These are phyloP conservation scores for Piromyces sp. DNA, from an alignment of 192 early-diverging fungal genomes.

Conservation along the genomic window DNA sequence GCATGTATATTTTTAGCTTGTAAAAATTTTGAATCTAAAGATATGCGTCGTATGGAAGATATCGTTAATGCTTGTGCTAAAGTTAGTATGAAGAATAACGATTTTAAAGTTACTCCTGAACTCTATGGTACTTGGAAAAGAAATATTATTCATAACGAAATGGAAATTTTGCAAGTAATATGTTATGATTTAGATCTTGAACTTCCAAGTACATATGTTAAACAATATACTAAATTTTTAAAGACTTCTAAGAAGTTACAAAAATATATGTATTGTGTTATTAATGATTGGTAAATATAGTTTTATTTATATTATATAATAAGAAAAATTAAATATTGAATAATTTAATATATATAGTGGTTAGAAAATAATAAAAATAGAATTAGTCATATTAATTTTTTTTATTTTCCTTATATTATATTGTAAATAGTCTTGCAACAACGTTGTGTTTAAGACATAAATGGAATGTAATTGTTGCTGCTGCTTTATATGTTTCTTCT, in stretches of 20 bases:
- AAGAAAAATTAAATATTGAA: too few species aligned
- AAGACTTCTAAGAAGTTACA: background rate
- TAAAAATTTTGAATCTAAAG: background rate
- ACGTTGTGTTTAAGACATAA: background rate
- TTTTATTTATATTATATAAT: too few species aligned
- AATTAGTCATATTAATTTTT: too few species aligned
- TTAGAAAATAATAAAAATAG: too few species aligned
- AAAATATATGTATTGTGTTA: background rate
- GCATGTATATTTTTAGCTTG: background rate
- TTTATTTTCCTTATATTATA: too few species aligned
- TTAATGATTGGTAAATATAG: background rate
- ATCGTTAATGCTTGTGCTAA: background rate
- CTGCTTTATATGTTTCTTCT: background rate
- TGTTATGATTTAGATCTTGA: background rate
- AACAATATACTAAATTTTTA: background rate
- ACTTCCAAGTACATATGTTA: background rate
- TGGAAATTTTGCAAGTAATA: background rate
- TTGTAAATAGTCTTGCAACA: background rate
- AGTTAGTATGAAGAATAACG: background rate
- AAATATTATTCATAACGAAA: background rate
- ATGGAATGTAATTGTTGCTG: background rate
- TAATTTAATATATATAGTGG: too few species aligned
- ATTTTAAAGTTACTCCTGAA: background rate
- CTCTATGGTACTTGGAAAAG: background rate
- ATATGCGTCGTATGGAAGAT: background rate